phyloP scores from a whole-genome alignment of 345 rosid genomes.

The Orychophragmus violaceus region DNA sequence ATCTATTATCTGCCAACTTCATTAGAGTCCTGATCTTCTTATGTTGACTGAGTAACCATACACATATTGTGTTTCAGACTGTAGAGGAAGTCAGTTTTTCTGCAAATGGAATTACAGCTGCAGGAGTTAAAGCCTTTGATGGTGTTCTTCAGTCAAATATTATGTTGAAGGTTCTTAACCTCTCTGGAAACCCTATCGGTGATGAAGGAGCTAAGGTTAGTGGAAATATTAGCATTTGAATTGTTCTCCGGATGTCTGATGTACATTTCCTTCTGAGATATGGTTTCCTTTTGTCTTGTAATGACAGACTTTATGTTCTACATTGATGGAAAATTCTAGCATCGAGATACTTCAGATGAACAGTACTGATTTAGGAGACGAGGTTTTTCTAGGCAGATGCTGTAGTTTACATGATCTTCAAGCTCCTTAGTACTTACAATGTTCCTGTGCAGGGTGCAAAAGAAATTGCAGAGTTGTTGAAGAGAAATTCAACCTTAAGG shows the following conservation, averaged over 20 bases:
- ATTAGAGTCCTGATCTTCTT: not conserved
- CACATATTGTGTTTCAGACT: constrained; percentile 40
- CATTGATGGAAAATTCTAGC: constrained; percentile 59
- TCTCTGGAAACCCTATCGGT: constrained; percentile 92
- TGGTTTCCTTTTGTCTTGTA: constrained; percentile 5
- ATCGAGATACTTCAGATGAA: constrained; percentile 78
- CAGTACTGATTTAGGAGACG: constrained; percentile 77
- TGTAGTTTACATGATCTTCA: not conserved
- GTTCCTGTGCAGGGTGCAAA: constrained; percentile 69
- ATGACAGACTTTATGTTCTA: constrained; percentile 59
- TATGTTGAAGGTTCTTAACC: constrained; percentile 57
- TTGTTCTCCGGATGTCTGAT: not conserved
- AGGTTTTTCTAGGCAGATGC: constrained; percentile 46
- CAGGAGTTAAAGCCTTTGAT: constrained; percentile 81
- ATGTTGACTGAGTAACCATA: constrained; percentile 4
- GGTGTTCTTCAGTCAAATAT: constrained; percentile 81
- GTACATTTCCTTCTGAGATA: constrained; percentile 2
- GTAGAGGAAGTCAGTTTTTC: constrained; percentile 93
- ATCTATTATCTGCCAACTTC: not conserved
- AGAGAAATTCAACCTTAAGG: constrained; percentile 68
- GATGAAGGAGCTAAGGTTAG: constrained; percentile 97
- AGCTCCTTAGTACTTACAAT: constrained; percentile 1
- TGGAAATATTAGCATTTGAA: not conserved
- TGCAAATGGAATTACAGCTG: constrained; percentile 86
- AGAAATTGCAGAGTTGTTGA: constrained; percentile 76